phyloP scores from a whole-genome alignment of 495 filamentous ascomycete genomes.

The Hapsidospora chrysogenum region DNA sequence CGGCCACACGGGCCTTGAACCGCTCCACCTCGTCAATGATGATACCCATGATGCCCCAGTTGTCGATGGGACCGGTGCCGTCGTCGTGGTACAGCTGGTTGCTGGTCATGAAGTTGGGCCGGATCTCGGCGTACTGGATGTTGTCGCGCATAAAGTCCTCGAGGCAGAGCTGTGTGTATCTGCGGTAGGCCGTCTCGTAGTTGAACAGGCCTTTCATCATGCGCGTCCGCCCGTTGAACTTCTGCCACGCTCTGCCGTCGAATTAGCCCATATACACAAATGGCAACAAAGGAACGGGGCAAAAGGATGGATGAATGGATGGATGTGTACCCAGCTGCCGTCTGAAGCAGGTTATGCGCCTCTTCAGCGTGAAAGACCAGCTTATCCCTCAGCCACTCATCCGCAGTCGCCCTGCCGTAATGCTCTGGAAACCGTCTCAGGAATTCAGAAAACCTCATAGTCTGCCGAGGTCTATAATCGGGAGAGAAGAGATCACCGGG shows the following conservation, averaged over 20 bases:
- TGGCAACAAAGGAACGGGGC: not conserved
- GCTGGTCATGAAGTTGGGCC: slow-evolving; percentile 38
- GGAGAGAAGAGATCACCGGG: slow-evolving; percentile 8
- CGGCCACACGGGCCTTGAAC: slow-evolving; percentile 19
- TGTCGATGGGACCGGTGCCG: slow-evolving; percentile 21
- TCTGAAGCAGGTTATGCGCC: slow-evolving; percentile 20
- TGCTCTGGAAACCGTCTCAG: slow-evolving; percentile 7
- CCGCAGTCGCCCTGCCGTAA: slow-evolving; percentile 5
- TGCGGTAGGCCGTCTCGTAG: slow-evolving; percentile 31
- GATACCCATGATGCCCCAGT: slow-evolving; percentile 30
- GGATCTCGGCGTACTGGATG: slow-evolving; percentile 40
- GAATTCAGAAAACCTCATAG: slow-evolving; percentile 23
- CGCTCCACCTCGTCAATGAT: slow-evolving; percentile 29
- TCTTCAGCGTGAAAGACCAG: slow-evolving; percentile 32
- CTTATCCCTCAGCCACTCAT: slow-evolving; percentile 29
- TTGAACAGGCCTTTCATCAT: slow-evolving; percentile 47
- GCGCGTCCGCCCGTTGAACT: slow-evolving; percentile 35
- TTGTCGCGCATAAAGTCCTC: slow-evolving; percentile 34
- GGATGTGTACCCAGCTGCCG: slow-evolving; percentile 14
- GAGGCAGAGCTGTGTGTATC: slow-evolving; percentile 27
- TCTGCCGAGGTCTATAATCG: slow-evolving; percentile 10
- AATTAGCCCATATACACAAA: slow-evolving; percentile 1
- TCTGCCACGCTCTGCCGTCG: slow-evolving; percentile 30
- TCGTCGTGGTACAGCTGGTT: slow-evolving; percentile 32
- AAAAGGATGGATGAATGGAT: not conserved